phyloP scores from a whole-genome alignment of 805 yeast genomes.

The Ogataea siamensis region DNA sequence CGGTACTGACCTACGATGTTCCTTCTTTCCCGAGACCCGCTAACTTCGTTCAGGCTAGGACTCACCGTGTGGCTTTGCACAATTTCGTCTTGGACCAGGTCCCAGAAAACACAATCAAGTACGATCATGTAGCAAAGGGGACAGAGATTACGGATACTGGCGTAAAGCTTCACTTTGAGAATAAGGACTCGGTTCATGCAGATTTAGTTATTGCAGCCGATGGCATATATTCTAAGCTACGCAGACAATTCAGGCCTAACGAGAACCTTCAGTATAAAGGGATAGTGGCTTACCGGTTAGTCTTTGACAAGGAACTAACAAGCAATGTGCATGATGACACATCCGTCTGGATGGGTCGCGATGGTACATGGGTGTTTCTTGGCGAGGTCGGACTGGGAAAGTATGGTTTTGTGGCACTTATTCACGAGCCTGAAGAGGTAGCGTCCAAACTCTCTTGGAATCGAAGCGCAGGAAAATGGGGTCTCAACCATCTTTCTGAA shows the following conservation, averaged over 20 bases:
- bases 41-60: constrained; percentile 2
- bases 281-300: not conserved
- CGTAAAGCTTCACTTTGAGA: not conserved
- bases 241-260: not conserved
- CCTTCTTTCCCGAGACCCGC: not conserved
- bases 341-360: constrained; percentile 2
- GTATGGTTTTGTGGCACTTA: constrained; percentile 1
- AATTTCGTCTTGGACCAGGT: constrained; percentile 3
- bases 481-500: not conserved
- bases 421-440: constrained; percentile 1
- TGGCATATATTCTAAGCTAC: not conserved
- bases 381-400: constrained; percentile 1
- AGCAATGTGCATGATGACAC: constrained; percentile 1
- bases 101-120: constrained; percentile 1
- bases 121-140: not conserved
- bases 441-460: not conserved
- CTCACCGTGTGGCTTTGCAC: constrained; percentile 1
- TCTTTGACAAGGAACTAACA: not conserved
- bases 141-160: not conserved
- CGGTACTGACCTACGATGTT: not conserved
- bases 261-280: not conserved
- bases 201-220: not conserved
- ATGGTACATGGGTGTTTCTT: constrained; percentile 2
- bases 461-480: not conserved
- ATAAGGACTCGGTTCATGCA: not conserved